A percentile compares a stretch with the other conserved stretches of the same genome.
phyloP scores from a whole-genome alignment of 2,329 filamentous ascomycete species.

The Fusarium fujikuroi region DNA sequence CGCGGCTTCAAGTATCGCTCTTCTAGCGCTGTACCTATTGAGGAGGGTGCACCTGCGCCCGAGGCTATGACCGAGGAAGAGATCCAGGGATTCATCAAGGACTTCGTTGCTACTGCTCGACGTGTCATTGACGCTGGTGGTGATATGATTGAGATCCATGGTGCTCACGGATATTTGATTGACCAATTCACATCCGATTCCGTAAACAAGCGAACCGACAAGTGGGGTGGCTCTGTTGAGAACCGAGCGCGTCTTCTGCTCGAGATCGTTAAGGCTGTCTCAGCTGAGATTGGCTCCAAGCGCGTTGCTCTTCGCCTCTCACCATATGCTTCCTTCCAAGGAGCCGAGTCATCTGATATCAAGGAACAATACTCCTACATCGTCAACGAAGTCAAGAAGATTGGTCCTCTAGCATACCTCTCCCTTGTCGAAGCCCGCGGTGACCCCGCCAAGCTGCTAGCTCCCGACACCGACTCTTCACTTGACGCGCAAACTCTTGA shows the following conservation, averaged over 20 bases:
- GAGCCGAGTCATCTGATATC: constrained; percentile 32
- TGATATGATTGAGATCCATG: constrained; percentile 22
- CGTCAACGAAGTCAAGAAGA: constrained; percentile 42
- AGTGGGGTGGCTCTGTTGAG: constrained; percentile 65
- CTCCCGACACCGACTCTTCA: constrained; percentile 41
- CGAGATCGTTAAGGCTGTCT: constrained; percentile 55
- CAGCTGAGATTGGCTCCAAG: constrained; percentile 48
- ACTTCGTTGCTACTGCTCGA: constrained; percentile 18
- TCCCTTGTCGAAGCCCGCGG: constrained; percentile 46
- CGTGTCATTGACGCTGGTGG: constrained; percentile 19
- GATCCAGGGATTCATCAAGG: constrained; percentile 13
- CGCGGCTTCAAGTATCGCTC: constrained; percentile 46
- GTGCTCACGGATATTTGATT: constrained; percentile 66
- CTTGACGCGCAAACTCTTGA: constrained; percentile 47
- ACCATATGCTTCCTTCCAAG: constrained; percentile 45
- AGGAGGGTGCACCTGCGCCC: background rate
- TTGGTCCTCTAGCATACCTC: constrained; percentile 46
- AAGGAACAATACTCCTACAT: constrained; percentile 41
- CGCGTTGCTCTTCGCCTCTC: constrained; percentile 55
- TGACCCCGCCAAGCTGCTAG: constrained; percentile 22
- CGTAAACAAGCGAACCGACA: constrained; percentile 56
- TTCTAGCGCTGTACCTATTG: constrained; percentile 33
- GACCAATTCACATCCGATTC: constrained; percentile 63
- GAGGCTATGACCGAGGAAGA: constrained; percentile 22
- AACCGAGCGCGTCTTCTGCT: constrained; percentile 63